These are phyloP conservation scores for Pichia manshurica DNA, from an alignment of 805 yeast genomes.

Conservation along the genomic window DNA sequence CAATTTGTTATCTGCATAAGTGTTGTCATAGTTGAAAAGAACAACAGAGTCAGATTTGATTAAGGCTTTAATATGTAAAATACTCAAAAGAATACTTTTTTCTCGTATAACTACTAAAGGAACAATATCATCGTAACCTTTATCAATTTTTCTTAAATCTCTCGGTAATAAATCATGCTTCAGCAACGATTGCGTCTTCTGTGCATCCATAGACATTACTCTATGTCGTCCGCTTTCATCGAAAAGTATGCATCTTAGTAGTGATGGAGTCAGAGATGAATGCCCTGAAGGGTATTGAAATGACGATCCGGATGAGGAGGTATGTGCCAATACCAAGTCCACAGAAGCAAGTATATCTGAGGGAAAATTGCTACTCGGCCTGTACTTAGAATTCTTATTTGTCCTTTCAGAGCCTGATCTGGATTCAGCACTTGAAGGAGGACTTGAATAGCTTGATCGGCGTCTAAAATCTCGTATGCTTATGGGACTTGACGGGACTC, in stretches of 20 bases:
- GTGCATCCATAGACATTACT: constrained; percentile 40
- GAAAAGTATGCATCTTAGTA: constrained; percentile 43
- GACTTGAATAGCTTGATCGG: too few relatives aligned
- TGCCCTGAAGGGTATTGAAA: constrained; percentile 6
- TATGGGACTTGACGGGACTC: too few relatives aligned
- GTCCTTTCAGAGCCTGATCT: not conserved
- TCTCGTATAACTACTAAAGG: constrained; percentile 48
- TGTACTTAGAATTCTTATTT: not conserved
- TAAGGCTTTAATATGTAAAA: constrained; percentile 46
- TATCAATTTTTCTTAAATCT: constrained; percentile 48
- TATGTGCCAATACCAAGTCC: constrained; percentile 10
- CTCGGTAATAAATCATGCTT: constrained; percentile 44
- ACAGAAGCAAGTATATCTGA: constrained; percentile 5
- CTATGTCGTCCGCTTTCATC: constrained; percentile 39
- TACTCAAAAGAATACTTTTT: constrained; percentile 41
- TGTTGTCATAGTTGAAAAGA: constrained; percentile 42
- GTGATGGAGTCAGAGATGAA: constrained; percentile 14
- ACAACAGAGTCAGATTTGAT: constrained; percentile 48
- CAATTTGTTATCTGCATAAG: constrained; percentile 41
- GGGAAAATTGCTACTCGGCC: not conserved
- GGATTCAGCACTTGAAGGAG: not conserved
- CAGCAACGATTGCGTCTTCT: constrained; percentile 38
- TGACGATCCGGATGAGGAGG: constrained; percentile 8
- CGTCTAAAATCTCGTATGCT: too few relatives aligned
- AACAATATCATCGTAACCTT: constrained; percentile 45